phyloP scores from a whole-genome alignment of 305 asterid genomes.

The Lippia alba region DNA sequence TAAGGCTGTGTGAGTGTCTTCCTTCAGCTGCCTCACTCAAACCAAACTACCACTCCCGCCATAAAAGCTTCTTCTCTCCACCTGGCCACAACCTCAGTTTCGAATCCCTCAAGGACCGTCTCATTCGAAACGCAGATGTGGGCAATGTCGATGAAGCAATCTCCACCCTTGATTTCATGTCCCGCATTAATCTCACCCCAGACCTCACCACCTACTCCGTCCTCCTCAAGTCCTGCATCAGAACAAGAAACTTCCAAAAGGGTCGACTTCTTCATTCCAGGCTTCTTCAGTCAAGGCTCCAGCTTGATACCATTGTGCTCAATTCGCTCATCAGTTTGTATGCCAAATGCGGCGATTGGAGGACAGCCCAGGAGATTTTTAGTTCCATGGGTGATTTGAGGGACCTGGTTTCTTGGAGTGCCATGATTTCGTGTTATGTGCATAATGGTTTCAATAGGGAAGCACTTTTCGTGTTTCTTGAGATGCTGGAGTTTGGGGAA shows the following conservation, averaged over 20 bases:
- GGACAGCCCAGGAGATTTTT: no score
- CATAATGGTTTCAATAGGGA: no score
- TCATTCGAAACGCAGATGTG: no score
- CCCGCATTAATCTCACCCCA: slow-evolving; percentile 55
- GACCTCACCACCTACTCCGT: slow-evolving; percentile 78
- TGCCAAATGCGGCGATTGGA: no score
- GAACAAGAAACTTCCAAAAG: slow-evolving; percentile 66
- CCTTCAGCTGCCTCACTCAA: slow-evolving; percentile 48
- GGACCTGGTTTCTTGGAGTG: no score
- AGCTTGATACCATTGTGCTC: slow-evolving; percentile 65
- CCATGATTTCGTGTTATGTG: no score
- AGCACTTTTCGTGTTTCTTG: no score
- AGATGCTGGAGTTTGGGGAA: no score
- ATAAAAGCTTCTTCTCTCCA: slow-evolving; percentile 31
- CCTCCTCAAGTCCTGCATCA: slow-evolving; percentile 90
- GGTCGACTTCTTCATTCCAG: slow-evolving; percentile 67
- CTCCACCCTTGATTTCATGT: slow-evolving; percentile 73
- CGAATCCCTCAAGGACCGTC: slow-evolving; percentile 60
- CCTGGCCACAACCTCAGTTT: slow-evolving; percentile 38
- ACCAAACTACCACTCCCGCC: slow-evolving; percentile 43
- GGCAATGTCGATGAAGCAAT: slow-evolving; percentile 70
- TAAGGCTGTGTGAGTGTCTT: slow-evolving; percentile 53
- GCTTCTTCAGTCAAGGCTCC: slow-evolving; percentile 47
- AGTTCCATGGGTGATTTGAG: no score
- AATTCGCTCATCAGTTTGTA: slow-evolving; percentile 82